These are phyloP conservation scores for Schwanniomyces sp. DNA, from an alignment of 805 yeast species.

Conservation along the genomic window DNA sequence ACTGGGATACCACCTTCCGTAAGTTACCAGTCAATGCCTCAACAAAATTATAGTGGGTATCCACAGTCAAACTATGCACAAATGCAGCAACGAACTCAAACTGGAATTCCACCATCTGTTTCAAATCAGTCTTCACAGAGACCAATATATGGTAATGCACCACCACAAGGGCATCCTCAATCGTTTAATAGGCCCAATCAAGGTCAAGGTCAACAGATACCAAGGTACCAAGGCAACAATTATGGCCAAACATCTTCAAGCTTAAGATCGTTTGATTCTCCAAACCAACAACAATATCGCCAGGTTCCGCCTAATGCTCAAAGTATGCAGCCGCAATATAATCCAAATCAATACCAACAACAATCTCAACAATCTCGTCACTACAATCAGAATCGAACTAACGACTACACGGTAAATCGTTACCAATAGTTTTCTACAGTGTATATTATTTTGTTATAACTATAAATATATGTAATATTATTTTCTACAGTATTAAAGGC, in stretches of 20 bases:
- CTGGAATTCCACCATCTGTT: conserved; percentile 10
- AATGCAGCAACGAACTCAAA: conserved; percentile 7
- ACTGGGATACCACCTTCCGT: background rate
- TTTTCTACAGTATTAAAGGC: conserved; percentile 15
- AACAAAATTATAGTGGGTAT: background rate
- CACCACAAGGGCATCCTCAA: conserved; percentile 11
- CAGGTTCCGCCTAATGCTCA: background rate
- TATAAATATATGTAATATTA: background rate
- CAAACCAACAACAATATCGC: conserved; percentile 6
- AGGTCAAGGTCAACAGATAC: conserved; percentile 2
- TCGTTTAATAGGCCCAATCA: background rate
- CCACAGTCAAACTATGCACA: conserved; percentile 3
- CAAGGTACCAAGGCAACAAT: background rate
- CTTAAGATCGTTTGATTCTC: conserved; percentile 3
- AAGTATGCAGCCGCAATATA: conserved; percentile 10
- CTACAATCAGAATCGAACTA: background rate
- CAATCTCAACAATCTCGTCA: conserved; percentile 7
- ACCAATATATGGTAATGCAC: background rate
- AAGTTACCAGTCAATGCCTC: background rate
- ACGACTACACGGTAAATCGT: background rate
- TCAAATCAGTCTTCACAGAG: background rate
- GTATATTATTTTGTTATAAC: conserved; percentile 1
- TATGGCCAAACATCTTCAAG: background rate
- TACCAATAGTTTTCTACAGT: background rate
- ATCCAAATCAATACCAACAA: conserved; percentile 12